These are phyloP conservation scores for Daucus carota DNA, from an alignment of 129 eudicot species.

Conservation along the genomic window DNA sequence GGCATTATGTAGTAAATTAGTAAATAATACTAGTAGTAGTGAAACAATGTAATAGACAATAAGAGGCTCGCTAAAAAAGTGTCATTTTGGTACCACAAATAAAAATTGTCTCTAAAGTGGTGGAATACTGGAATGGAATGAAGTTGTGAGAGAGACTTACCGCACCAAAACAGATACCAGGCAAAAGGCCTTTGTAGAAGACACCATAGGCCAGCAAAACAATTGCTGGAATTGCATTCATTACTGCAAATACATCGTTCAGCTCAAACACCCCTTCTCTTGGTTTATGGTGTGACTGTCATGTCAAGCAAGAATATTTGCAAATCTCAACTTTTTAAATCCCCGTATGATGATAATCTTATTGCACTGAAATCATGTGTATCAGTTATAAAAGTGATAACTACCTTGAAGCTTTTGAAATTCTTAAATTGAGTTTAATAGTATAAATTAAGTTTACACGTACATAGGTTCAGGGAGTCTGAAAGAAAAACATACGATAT, in stretches of 20 bases:
- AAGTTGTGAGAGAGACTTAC: slow-evolving; percentile 30
- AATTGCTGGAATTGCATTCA: slow-evolving; percentile 87
- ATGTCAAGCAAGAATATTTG: neutral
- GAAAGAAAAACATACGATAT: neutral
- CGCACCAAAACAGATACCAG: slow-evolving; percentile 95
- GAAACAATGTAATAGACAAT: neutral
- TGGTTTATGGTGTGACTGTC: slow-evolving; percentile 93
- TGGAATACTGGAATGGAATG: neutral
- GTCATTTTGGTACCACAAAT: slow-evolving; percentile 3
- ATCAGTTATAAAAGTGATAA: neutral
- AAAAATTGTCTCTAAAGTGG: neutral
- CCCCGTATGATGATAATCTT: neutral
- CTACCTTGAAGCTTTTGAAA: neutral
- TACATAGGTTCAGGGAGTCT: neutral
- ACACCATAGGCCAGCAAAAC: slow-evolving; percentile 76
- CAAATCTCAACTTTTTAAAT: neutral
- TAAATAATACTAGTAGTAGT: neutral
- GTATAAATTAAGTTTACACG: neutral
- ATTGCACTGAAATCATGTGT: neutral
- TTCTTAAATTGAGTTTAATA: neutral
- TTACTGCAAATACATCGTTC: slow-evolving; percentile 84
- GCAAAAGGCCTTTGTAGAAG: slow-evolving; percentile 81
- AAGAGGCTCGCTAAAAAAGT: neutral
- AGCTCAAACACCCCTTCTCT: slow-evolving; percentile 95
- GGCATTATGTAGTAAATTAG: neutral